phyloP scores from a whole-genome alignment of 164 flowering plant species.

The Akebia trifoliata region DNA sequence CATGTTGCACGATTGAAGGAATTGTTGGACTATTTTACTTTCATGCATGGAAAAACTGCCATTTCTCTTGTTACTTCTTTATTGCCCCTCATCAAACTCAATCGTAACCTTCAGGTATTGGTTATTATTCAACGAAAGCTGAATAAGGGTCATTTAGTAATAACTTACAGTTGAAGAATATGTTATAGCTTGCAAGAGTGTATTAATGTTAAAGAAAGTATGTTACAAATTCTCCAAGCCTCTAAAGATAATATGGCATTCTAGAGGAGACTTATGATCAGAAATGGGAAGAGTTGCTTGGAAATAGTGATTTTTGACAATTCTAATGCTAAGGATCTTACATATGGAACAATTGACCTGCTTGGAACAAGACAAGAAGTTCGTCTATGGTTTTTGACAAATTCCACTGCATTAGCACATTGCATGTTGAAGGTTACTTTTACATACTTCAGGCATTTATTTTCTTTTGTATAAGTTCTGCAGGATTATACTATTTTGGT shows the following conservation, averaged over 20 bases:
- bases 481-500: conserved; percentile 79
- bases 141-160: not conserved
- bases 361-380: no score
- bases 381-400: no score
- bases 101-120: conserved; percentile 64
- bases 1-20: conserved; percentile 72
- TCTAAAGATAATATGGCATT: no score
- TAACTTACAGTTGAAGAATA: not conserved
- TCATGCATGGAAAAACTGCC: conserved; percentile 55
- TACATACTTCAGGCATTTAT: no score
- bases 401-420: no score
- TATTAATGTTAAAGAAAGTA: no score
- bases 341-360: no score
- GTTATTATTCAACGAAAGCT: not conserved
- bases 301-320: no score
- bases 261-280: no score
- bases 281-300: no score
- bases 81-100: conserved; percentile 64
- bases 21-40: conserved; percentile 75
- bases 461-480: conserved; percentile 7
- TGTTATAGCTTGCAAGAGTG: not conserved
- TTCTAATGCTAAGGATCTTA: no score
- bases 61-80: conserved; percentile 43
- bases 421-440: not conserved
- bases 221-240: no score